phyloP scores from a whole-genome alignment of 345 rosid genomes.

The Pistacia atlantica region DNA sequence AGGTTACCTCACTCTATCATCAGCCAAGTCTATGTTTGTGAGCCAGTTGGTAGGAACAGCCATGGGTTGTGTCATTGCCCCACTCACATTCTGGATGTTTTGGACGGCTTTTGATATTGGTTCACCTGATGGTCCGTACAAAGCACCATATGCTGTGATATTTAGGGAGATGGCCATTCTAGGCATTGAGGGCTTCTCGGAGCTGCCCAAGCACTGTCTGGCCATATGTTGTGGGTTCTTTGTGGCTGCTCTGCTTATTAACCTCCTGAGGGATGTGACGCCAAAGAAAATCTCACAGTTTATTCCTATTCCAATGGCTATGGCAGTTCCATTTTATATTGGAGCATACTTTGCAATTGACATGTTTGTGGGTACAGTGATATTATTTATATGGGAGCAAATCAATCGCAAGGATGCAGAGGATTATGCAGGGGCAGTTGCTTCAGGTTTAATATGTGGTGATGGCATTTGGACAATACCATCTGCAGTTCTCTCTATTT shows the following conservation, averaged over 20 bases:
- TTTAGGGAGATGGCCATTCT: slow-evolving; percentile 88
- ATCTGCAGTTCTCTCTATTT: slow-evolving; percentile 81
- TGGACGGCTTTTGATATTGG: slow-evolving; percentile 92
- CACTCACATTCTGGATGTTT: slow-evolving; percentile 84
- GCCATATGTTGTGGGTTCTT: slow-evolving; percentile 78
- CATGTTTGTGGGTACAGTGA: slow-evolving; percentile 83
- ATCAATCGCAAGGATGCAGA: slow-evolving; percentile 68
- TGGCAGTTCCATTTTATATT: slow-evolving; percentile 89
- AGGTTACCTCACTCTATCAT: slow-evolving; percentile 81
- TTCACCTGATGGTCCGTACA: slow-evolving; percentile 81
- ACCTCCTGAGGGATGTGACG: slow-evolving; percentile 68
- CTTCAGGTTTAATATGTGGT: slow-evolving; percentile 89
- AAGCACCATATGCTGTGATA: slow-evolving; percentile 87
- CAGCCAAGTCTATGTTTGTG: slow-evolving; percentile 92
- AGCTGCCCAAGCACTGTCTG: slow-evolving; percentile 79
- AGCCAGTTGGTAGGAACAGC: slow-evolving; percentile 83
- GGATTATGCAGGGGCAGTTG: slow-evolving; percentile 79
- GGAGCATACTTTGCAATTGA: slow-evolving; percentile 93
- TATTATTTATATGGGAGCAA: slow-evolving; percentile 74
- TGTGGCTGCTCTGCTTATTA: slow-evolving; percentile 56
- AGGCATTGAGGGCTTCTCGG: slow-evolving; percentile 76
- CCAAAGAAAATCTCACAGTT: slow-evolving; percentile 71
- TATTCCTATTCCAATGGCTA: slow-evolving; percentile 90
- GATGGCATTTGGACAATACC: slow-evolving; percentile 96
- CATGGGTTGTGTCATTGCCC: slow-evolving; percentile 92